Evolutionary conservation across 1,284 basidiomycete species (phyloP).

Genomic region (Pseudozyma tsukubaensis): DNA sequence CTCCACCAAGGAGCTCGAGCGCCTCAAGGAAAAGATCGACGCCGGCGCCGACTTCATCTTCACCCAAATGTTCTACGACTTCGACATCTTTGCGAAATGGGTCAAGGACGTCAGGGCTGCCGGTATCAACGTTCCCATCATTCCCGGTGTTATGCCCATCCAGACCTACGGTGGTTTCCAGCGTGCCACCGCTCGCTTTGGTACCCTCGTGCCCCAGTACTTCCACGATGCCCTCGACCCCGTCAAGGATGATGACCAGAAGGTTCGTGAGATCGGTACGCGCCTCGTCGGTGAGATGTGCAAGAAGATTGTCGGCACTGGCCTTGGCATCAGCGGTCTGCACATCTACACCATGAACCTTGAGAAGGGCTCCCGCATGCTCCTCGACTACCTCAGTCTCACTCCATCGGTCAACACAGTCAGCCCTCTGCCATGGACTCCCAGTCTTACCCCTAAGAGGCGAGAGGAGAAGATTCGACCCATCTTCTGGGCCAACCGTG

Average conservation of each 20-base stretch:
- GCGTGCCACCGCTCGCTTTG: conserved; percentile 88
- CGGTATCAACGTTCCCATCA: conserved; percentile 90
- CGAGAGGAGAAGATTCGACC: conserved; percentile 67
- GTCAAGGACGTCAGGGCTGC: conserved; percentile 74
- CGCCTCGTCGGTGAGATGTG: conserved; percentile 67
- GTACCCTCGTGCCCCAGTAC: conserved; percentile 82
- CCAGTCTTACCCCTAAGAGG: conserved; percentile 65
- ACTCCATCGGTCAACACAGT: conserved; percentile 63
- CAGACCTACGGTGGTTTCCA: conserved; percentile 98
- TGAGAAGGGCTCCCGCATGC: conserved; percentile 67
- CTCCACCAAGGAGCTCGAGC: conserved; percentile 78
- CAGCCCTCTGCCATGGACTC: conserved; percentile 66
- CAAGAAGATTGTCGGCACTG: conserved; percentile 60
- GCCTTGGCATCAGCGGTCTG: conserved; percentile 63
- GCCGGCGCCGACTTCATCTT: conserved; percentile 90
- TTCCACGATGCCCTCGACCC: conserved; percentile 87
- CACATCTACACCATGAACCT: conserved; percentile 69
- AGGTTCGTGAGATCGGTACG: conserved; percentile 59
- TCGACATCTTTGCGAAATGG: conserved; percentile 85
- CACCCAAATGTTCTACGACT: conserved; percentile 96
- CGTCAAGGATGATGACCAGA: conserved; percentile 76
- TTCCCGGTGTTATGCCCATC: conserved; percentile 96
- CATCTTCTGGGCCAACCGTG: conserved; percentile 69
- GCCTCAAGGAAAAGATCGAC: conserved; percentile 87
- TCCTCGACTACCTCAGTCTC: conserved; percentile 66